These are phyloP conservation scores for Saccharomyces hybrid DNA, from an alignment of 1,139 yeast species.

Conservation along the genomic window DNA sequence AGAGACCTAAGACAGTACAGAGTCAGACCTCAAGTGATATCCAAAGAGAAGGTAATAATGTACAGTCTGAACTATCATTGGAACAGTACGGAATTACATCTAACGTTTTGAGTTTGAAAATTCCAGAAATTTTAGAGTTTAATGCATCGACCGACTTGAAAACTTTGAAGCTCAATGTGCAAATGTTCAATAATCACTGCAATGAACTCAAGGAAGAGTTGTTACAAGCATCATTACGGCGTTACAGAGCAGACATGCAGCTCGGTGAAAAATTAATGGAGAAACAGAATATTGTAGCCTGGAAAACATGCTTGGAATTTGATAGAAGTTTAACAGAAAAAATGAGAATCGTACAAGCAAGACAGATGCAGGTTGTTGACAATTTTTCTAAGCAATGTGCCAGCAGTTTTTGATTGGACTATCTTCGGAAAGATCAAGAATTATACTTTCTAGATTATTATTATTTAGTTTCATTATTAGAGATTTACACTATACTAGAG, in stretches of 20 bases:
- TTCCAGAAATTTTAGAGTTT: conserved; percentile 21
- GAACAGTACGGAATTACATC: conserved; percentile 15
- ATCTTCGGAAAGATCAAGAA: too few relatives aligned
- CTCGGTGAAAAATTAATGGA: conserved; percentile 16
- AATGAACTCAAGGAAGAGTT: conserved; percentile 16
- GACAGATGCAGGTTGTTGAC: conserved; percentile 23
- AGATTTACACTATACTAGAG: too few relatives aligned
- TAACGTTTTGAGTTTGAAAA: conserved; percentile 7
- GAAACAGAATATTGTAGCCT: conserved; percentile 18
- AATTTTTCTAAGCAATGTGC: conserved; percentile 16
- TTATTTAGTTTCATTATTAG: too few relatives aligned
- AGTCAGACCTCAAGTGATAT: conserved; percentile 9
- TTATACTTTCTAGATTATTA: too few relatives aligned
- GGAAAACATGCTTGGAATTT: conserved; percentile 17
- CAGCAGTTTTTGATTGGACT: background rate
- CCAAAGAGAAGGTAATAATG: conserved; percentile 22
- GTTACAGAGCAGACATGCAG: conserved; percentile 17
- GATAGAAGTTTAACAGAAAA: conserved; percentile 20
- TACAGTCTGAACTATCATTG: conserved; percentile 20
- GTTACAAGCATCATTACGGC: conserved; percentile 12
- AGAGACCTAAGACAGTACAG: background rate
- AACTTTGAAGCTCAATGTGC: conserved; percentile 14
- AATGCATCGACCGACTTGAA: conserved; percentile 14
- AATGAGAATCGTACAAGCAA: conserved; percentile 20
- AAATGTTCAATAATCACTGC: conserved; percentile 14